These are phyloP conservation scores for Lepidium aucheri DNA, from an alignment of 345 rosid genomes.

Conservation along the genomic window DNA sequence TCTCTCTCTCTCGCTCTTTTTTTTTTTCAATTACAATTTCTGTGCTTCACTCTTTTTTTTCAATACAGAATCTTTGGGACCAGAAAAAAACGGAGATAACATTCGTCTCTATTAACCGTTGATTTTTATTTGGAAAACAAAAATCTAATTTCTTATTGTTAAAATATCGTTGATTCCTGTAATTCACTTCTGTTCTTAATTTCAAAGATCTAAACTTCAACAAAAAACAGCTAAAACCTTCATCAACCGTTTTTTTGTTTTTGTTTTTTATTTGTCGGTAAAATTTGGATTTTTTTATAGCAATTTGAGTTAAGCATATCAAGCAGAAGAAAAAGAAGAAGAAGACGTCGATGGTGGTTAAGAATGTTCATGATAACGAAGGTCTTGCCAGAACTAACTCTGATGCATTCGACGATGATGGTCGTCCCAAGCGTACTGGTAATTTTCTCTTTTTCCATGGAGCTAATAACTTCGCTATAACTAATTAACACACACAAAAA, in stretches of 20 bases:
- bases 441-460: neutral
- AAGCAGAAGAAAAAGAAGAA: neutral
- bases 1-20: neutral
- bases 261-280: neutral
- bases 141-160: neutral
- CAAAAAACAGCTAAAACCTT: neutral
- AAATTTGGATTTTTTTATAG: neutral
- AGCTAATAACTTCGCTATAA: neutral
- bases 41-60: neutral
- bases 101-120: neutral
- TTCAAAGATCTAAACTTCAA: neutral
- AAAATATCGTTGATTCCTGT: neutral
- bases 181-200: neutral
- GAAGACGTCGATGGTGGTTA: conserved; percentile 2
- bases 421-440: conserved; percentile 30
- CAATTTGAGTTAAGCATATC: neutral
- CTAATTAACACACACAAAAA: too few relatives aligned
- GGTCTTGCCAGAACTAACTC: conserved; percentile 19
- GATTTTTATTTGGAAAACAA: neutral
- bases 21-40: neutral
- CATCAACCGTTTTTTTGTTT: neutral
- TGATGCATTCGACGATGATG: conserved; percentile 23
- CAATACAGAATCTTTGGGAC: neutral
- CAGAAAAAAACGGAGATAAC: neutral
- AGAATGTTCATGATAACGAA: conserved; percentile 11